These are phyloP conservation scores for Cucurbitaria berberidis DNA, from an alignment of 2,329 filamentous ascomycete genomes.

Conservation along the genomic window DNA sequence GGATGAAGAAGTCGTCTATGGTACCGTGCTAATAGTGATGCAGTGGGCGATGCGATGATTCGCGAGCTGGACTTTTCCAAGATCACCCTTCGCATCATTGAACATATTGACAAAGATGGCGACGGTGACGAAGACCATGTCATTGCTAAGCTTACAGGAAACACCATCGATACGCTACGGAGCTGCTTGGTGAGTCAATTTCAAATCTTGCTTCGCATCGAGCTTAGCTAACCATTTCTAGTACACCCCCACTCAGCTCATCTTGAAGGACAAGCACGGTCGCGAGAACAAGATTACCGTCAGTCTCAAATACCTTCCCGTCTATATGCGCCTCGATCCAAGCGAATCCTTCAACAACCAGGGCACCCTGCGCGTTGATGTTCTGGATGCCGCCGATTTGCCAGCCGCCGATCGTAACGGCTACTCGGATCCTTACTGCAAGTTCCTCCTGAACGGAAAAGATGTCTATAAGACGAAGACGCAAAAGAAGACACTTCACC, in stretches of 20 bases:
- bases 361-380: slow-evolving; percentile 90
- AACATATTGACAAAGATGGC: slow-evolving; percentile 76
- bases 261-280: slow-evolving; percentile 79
- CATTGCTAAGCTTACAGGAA: slow-evolving; percentile 81
- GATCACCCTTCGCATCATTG: slow-evolving; percentile 84
- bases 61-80: slow-evolving; percentile 97
- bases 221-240: slow-evolving; percentile 46
- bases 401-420: slow-evolving; percentile 94
- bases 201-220: slow-evolving; percentile 4
- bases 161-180: slow-evolving; percentile 85
- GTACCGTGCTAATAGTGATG: slow-evolving; percentile 26
- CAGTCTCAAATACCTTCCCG: slow-evolving; percentile 91
- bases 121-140: slow-evolving; percentile 73
- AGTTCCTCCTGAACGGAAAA: slow-evolving; percentile 87
- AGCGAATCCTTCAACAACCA: slow-evolving; percentile 99
- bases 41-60: slow-evolving; percentile 88
- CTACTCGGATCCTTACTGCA: slow-evolving; percentile 96
- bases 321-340: slow-evolving; percentile 91
- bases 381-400: slow-evolving; percentile 85
- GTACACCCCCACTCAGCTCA: slow-evolving; percentile 88
- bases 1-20: slow-evolving; percentile 16
- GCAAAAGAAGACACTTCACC: slow-evolving; percentile 95
- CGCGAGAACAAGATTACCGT: slow-evolving; percentile 81
- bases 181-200: slow-evolving; percentile 73
- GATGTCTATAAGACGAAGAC: slow-evolving; percentile 95